A percentile compares a stretch with the other conserved stretches of the same genome.
These are phyloP conservation scores for Boletus sensibilis DNA, from an alignment of 768 basidiomycete species.

Conservation along the genomic window DNA sequence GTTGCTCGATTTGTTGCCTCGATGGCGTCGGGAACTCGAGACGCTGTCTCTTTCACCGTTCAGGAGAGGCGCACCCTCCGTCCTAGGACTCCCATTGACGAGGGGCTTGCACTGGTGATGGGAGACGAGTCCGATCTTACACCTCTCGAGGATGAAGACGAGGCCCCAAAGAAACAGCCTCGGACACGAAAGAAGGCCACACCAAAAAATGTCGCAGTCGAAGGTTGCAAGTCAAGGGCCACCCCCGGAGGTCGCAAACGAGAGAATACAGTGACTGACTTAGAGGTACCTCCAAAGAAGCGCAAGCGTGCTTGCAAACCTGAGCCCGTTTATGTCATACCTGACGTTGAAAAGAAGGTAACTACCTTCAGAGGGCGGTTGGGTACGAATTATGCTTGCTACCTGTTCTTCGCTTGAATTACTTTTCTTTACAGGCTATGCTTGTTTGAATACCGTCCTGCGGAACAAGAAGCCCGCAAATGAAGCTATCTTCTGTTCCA, in stretches of 20 bases:
- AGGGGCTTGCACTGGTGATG: neutral
- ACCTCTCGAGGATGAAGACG: slow-evolving; percentile 11
- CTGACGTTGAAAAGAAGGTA: slow-evolving; percentile 62
- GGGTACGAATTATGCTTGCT: slow-evolving; percentile 33
- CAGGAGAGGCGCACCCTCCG: slow-evolving; percentile 2
- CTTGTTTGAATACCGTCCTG: slow-evolving; percentile 83
- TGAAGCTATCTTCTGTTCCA: slow-evolving; percentile 71
- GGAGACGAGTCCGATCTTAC: slow-evolving; percentile 18
- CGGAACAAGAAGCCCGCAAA: slow-evolving; percentile 65
- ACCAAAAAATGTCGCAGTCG: neutral
- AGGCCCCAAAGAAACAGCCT: neutral
- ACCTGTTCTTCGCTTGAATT: neutral
- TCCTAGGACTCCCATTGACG: neutral
- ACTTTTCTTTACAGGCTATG: slow-evolving; percentile 51
- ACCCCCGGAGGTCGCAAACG: neutral
- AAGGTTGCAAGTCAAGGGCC: neutral
- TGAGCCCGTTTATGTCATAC: slow-evolving; percentile 66
- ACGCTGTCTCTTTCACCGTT: neutral
- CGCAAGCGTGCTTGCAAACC: slow-evolving; percentile 33
- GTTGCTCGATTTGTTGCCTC: neutral
- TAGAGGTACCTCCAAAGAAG: slow-evolving; percentile 24
- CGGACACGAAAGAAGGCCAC: neutral
- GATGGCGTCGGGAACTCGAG: neutral
- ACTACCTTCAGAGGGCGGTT: slow-evolving; percentile 71
- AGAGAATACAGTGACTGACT: slow-evolving; percentile 7